Conservation (phyloP, 108 stramenopile genomes). For the Cyclostephanos tholiformis region DNA sequence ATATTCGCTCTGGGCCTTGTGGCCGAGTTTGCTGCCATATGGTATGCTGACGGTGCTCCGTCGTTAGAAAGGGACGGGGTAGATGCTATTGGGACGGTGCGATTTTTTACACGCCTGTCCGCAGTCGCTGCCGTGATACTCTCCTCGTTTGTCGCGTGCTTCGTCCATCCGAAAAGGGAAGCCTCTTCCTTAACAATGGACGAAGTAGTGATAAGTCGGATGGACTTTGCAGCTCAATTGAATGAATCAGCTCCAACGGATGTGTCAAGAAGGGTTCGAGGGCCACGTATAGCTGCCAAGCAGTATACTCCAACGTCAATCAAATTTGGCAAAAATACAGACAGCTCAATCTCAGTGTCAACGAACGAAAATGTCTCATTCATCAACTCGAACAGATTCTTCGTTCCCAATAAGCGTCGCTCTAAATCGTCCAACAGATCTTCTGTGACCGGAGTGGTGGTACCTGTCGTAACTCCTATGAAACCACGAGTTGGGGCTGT, state of each 20-base stretch:
- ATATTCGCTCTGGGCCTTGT: conserved; percentile 35
- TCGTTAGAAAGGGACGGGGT: neutral
- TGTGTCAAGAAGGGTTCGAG: conserved; percentile 6
- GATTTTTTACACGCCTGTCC: conserved; percentile 24
- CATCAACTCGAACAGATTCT: neutral
- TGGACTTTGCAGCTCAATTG: conserved; percentile 32
- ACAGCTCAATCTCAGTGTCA: too few species aligned
- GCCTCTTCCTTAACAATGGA: conserved; percentile 18
- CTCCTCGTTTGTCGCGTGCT: conserved; percentile 22
- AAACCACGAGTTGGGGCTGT: neutral
- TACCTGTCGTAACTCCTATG: conserved; percentile 16
- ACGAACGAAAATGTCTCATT: neutral
- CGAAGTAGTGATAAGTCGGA: conserved; percentile 26
- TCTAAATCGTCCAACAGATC: neutral
- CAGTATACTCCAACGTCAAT: neutral
- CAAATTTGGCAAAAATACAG: neutral
- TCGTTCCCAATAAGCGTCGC: conserved; percentile 1
- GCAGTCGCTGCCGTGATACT: neutral
- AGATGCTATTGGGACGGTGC: conserved; percentile 9
- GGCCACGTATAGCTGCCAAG: conserved; percentile 1
- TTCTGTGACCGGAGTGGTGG: neutral
- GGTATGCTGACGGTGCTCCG: conserved; percentile 2
- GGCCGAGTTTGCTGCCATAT: conserved; percentile 21
- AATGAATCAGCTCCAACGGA: conserved; percentile 4
- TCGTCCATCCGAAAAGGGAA: conserved; percentile 6